These are phyloP conservation scores for Cutaneotrichosporon cavernicola DNA, from an alignment of 1,284 basidiomycete species.

Conservation along the genomic window DNA sequence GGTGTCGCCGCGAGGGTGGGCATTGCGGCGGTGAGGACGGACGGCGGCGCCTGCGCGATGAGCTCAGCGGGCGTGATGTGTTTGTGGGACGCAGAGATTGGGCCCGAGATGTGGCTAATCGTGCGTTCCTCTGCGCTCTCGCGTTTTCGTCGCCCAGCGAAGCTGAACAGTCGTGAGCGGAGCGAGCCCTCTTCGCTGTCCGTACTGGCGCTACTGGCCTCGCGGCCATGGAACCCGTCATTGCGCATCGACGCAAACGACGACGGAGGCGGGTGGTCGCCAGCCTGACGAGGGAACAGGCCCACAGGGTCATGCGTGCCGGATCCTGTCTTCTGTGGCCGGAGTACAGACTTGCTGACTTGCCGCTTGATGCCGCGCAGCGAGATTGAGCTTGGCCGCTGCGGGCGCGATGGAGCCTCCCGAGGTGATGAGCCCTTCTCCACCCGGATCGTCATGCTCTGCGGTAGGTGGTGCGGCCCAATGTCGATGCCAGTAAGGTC, in stretches of 20 bases:
- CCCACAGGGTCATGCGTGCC: background rate
- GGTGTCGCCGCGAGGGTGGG: background rate
- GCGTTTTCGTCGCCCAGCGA: slow-evolving; percentile 12
- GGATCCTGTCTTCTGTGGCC: background rate
- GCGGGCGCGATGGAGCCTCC: background rate
- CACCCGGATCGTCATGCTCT: slow-evolving; percentile 13
- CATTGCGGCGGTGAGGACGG: background rate
- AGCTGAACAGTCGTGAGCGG: slow-evolving; percentile 20
- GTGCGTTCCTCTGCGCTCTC: slow-evolving; percentile 18
- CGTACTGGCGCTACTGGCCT: background rate
- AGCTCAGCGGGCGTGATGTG: slow-evolving; percentile 18
- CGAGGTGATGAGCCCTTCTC: slow-evolving; percentile 7
- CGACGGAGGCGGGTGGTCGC: slow-evolving; percentile 1
- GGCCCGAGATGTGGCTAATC: slow-evolving; percentile 20
- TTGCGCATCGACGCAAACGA: slow-evolving; percentile 7
- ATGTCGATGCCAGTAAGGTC: slow-evolving; percentile 20
- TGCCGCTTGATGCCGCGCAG: slow-evolving; percentile 15
- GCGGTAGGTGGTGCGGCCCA: slow-evolving; percentile 13
- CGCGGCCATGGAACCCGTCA: slow-evolving; percentile 1
- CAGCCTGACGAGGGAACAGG: background rate
- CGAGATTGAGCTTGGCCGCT: slow-evolving; percentile 16
- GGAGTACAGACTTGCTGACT: slow-evolving; percentile 6
- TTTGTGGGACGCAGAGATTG: slow-evolving; percentile 18
- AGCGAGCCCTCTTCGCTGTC: background rate
- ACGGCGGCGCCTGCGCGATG: slow-evolving; percentile 6